Percentiles rank a stretch among this genome's conserved stretches.
Evolutionary conservation across 345 rosid species (phyloP).

Genomic region (Citrus maxima): DNA sequence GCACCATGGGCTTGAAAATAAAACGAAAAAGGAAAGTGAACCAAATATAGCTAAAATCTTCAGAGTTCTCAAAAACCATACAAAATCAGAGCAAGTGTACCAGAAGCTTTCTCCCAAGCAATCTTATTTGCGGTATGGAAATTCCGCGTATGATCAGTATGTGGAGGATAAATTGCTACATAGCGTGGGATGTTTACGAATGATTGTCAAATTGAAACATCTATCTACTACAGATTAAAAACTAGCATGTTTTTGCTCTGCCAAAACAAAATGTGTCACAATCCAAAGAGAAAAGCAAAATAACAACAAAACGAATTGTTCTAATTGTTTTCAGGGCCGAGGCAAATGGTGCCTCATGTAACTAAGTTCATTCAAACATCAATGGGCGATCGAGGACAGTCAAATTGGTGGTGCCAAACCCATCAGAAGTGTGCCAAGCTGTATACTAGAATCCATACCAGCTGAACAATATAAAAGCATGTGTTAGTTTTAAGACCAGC

Average conservation of each 20-base stretch:
- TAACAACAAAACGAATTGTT: conserved; percentile 9
- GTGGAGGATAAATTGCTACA: conserved; percentile 8
- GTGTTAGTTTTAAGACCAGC: conserved; percentile 14
- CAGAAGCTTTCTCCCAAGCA: conserved; percentile 9
- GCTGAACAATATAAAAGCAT: conserved; percentile 49
- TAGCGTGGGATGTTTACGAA: background rate
- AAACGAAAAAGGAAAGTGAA: background rate
- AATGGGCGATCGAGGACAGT: conserved; percentile 1
- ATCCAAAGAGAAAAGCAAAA: conserved; percentile 7
- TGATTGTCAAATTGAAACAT: conserved; percentile 15
- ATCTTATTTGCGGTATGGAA: background rate
- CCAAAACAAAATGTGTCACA: conserved; percentile 24
- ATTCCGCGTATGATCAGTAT: background rate
- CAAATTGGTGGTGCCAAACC: conserved; percentile 10
- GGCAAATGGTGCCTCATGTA: conserved; percentile 24
- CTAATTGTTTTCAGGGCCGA: conserved; percentile 18
- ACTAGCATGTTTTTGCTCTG: conserved; percentile 18
- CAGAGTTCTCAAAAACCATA: background rate
- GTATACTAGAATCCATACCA: conserved; percentile 91
- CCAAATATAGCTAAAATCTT: background rate
- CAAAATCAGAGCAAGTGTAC: background rate
- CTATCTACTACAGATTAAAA: conserved; percentile 3
- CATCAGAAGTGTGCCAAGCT: conserved; percentile 86
- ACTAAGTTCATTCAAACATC: conserved; percentile 1
- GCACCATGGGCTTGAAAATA: background rate